Conservation (phyloP, 208 protist genomes). For the Acanthamoeba lenticulata region DNA sequence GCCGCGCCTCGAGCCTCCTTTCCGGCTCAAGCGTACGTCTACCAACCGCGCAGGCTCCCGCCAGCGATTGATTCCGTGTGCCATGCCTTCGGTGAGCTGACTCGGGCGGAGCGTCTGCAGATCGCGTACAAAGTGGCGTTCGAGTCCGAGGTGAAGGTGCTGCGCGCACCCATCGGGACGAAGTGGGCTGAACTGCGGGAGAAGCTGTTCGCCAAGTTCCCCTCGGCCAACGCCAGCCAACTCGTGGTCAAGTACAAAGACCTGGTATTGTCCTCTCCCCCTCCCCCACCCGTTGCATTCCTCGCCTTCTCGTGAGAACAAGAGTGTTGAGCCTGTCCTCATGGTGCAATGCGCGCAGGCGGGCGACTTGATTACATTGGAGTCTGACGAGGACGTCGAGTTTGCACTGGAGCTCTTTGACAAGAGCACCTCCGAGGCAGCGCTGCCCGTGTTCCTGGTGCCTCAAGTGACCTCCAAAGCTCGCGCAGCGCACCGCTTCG, state of each 20-base stretch:
- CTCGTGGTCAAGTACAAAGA: constrained; percentile 41
- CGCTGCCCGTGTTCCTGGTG: neutral
- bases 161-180: neutral
- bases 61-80: no score
- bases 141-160: constrained; percentile 5
- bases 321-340: neutral
- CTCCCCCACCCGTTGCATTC: neutral
- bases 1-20: no score
- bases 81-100: no score
- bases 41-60: no score
- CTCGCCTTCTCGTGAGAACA: neutral
- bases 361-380: neutral
- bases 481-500: neutral
- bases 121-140: neutral
- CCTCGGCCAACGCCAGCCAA: neutral
- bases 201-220: constrained; percentile 27
- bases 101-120: no score
- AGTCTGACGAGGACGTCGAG: constrained; percentile 13
- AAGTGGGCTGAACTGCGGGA: neutral
- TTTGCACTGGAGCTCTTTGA: constrained; percentile 49
- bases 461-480: neutral
- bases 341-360: neutral
- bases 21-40: no score
- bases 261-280: neutral
- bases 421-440: neutral